These are phyloP conservation scores for Cryptosporidium bovis DNA, from an alignment of 169 alveolate species.

Conservation along the genomic window DNA sequence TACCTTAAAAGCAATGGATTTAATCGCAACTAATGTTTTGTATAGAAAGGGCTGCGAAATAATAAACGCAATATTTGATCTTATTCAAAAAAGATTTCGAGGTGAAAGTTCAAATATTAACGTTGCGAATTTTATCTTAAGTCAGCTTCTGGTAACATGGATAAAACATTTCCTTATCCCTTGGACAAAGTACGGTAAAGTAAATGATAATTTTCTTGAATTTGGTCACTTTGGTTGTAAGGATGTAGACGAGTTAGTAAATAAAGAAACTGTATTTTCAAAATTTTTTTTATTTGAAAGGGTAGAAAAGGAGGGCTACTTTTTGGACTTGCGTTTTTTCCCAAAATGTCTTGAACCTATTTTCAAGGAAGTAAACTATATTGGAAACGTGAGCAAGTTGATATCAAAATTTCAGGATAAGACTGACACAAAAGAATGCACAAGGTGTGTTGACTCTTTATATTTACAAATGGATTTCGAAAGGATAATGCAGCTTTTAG, in stretches of 20 bases:
- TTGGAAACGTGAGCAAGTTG: slow-evolving; percentile 16
- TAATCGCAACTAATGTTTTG: slow-evolving; percentile 12
- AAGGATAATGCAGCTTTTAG: neutral
- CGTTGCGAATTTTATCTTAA: slow-evolving; percentile 22
- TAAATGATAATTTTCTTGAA: slow-evolving; percentile 23
- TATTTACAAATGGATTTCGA: neutral
- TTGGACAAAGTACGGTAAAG: slow-evolving; percentile 25
- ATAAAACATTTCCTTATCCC: slow-evolving; percentile 22
- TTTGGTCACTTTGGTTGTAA: slow-evolving; percentile 1
- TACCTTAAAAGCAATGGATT: slow-evolving; percentile 55
- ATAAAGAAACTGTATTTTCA: neutral
- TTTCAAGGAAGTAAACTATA: slow-evolving; percentile 19
- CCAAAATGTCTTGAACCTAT: slow-evolving; percentile 14
- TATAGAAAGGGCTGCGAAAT: slow-evolving; percentile 39
- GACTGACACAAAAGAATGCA: neutral
- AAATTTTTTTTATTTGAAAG: neutral
- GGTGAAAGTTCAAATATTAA: slow-evolving; percentile 12
- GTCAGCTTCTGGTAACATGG: slow-evolving; percentile 44
- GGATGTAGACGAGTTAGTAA: neutral
- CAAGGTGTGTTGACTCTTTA: neutral
- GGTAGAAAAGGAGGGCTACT: neutral
- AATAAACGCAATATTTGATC: slow-evolving; percentile 13
- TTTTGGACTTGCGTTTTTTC: neutral
- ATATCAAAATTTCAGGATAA: neutral
- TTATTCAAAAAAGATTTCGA: slow-evolving; percentile 2